Evolutionary conservation across 805 yeast genomes (phyloP).

Genomic region (Pichia kluyveri): DNA sequence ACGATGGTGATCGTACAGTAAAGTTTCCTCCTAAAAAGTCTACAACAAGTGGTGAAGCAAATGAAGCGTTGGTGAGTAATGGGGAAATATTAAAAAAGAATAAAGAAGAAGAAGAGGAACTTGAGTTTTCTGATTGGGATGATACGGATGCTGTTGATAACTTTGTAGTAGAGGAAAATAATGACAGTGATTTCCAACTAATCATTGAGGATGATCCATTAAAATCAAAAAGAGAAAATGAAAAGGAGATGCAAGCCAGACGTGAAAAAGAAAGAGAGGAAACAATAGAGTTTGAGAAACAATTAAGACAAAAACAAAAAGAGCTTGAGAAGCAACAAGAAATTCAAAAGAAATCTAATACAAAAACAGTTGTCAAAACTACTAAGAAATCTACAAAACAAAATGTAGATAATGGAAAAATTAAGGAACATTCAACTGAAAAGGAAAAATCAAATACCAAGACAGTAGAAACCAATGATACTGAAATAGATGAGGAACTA

Average conservation of each 20-base stretch:
- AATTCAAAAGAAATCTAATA: neutral
- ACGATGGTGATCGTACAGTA: neutral
- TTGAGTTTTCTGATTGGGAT: slow-evolving; percentile 21
- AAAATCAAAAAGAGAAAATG: slow-evolving; percentile 6
- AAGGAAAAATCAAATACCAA: neutral
- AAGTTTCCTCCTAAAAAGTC: neutral
- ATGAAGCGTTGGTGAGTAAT: neutral
- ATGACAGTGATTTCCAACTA: slow-evolving; percentile 11
- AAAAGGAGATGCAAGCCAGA: slow-evolving; percentile 1
- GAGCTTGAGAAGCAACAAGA: neutral
- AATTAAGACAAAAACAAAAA: neutral
- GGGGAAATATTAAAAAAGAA: too few relatives aligned
- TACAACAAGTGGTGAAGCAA: too few relatives aligned
- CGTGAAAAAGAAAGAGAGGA: neutral
- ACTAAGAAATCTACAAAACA: too few relatives aligned
- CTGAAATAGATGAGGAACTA: slow-evolving; percentile 4
- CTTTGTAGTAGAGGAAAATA: neutral
- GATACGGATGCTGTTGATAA: slow-evolving; percentile 14
- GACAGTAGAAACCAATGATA: neutral
- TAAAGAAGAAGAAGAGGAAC: slow-evolving; percentile 15
- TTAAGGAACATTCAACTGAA: neutral
- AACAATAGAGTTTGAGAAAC: neutral
- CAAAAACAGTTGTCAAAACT: too few relatives aligned
- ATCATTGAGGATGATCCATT: slow-evolving; percentile 17
- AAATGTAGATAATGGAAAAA: neutral